These are phyloP conservation scores for Emergomyces orientalis DNA, from an alignment of 2,329 filamentous ascomycete species.

Conservation along the genomic window DNA sequence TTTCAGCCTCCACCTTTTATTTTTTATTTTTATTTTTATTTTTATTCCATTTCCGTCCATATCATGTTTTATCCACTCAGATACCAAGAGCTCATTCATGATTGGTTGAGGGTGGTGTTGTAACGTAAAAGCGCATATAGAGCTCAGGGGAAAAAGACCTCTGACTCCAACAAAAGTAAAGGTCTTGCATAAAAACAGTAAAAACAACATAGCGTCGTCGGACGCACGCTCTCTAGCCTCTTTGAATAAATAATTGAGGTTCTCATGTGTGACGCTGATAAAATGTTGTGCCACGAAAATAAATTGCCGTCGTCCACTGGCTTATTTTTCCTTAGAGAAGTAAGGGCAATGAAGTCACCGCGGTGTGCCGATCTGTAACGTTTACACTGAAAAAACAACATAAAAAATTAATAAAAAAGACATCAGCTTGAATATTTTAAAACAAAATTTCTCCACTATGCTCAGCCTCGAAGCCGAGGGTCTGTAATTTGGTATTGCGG, in stretches of 20 bases:
- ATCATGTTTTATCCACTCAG: not conserved
- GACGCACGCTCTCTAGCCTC: not conserved
- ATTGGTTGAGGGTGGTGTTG: not conserved
- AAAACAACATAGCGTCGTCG: not conserved
- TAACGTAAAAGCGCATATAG: not conserved
- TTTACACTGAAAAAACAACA: not conserved
- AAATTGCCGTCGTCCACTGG: not conserved
- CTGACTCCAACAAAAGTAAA: not conserved
- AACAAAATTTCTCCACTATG: slow-evolving; percentile 65
- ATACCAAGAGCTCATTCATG: not conserved
- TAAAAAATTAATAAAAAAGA: not conserved
- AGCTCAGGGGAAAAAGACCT: not conserved
- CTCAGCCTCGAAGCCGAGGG: slow-evolving; percentile 81
- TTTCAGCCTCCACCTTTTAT: not conserved
- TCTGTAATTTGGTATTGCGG: slow-evolving; percentile 59
- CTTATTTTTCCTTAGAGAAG: too few relatives aligned
- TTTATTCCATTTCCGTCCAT: not conserved
- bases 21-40: not conserved
- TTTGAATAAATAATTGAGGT: not conserved
- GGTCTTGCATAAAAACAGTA: not conserved
- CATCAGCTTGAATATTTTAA: slow-evolving; percentile 31
- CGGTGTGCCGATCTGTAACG: not conserved
- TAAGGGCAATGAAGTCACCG: not conserved
- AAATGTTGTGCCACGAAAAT: not conserved
- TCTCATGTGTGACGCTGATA: not conserved